Conservation (phyloP, 352 stramenopile genomes). For the Aphanomyces euteiches region DNA sequence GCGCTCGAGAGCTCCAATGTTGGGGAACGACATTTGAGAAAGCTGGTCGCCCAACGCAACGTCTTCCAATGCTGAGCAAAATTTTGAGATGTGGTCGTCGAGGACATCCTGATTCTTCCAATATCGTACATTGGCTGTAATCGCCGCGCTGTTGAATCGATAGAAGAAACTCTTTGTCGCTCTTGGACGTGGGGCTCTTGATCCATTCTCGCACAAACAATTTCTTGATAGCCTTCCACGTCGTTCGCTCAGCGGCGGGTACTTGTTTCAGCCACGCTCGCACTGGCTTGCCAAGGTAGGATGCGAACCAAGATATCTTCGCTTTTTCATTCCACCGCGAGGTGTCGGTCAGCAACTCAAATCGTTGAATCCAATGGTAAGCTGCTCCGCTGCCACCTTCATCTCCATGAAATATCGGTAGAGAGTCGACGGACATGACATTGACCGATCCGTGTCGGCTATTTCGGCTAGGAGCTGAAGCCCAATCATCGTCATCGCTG, state of each 20-base stretch:
- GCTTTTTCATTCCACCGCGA: not conserved
- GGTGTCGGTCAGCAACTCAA: not conserved
- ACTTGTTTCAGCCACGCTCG: not conserved
- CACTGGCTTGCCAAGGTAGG: not conserved
- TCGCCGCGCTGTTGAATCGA: not conserved
- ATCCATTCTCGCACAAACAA: not conserved
- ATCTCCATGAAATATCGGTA: not conserved
- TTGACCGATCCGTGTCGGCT: no score
- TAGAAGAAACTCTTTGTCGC: not conserved
- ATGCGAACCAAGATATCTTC: not conserved
- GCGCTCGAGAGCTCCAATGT: no score
- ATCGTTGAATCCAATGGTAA: not conserved
- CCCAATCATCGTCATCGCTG: no score
- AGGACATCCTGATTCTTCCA: no score
- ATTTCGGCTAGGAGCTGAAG: no score
- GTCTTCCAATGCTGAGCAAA: no score
- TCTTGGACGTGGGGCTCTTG: not conserved
- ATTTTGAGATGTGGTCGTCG: no score
- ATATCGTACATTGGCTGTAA: no score
- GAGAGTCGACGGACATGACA: not conserved
- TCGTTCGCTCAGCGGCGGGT: not conserved
- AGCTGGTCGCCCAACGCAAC: no score
- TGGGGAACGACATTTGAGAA: no score
- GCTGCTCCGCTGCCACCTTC: not conserved
- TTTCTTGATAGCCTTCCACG: constrained; percentile 1